phyloP scores from a whole-genome alignment of 164 flowering plant genomes.

The Euptelea pleiosperma region DNA sequence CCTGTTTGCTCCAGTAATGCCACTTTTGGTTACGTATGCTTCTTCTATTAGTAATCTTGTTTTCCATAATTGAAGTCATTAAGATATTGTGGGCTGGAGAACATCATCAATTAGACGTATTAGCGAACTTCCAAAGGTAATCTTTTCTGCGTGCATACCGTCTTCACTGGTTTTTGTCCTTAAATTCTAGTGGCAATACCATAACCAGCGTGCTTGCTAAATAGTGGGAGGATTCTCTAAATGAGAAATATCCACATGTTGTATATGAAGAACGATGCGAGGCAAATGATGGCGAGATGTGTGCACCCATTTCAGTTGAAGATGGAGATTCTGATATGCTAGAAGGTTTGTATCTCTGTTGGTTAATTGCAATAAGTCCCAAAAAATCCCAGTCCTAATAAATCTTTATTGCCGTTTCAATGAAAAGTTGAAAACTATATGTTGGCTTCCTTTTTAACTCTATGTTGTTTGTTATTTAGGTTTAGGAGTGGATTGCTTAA shows the following conservation, averaged over 20 bases:
- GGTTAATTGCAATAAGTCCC: no score
- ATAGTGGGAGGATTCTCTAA: slow-evolving; percentile 78
- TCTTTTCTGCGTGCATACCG: slow-evolving; percentile 3
- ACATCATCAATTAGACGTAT: slow-evolving; percentile 87
- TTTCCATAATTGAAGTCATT: slow-evolving; percentile 28
- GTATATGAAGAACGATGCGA: slow-evolving; percentile 78
- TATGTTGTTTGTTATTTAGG: no score
- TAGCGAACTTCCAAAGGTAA: slow-evolving; percentile 86
- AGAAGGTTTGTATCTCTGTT: slow-evolving; percentile 60
- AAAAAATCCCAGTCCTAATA: no score
- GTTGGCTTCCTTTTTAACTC: no score
- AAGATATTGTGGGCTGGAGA: slow-evolving; percentile 98
- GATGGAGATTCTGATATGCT: slow-evolving; percentile 46
- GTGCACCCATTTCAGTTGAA: slow-evolving; percentile 27
- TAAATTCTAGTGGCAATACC: background rate
- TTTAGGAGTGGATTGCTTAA: no score
- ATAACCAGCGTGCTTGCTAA: slow-evolving; percentile 11
- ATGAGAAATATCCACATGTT: slow-evolving; percentile 88
- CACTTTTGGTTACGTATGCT: slow-evolving; percentile 8
- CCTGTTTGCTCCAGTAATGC: slow-evolving; percentile 28
- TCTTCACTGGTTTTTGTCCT: background rate
- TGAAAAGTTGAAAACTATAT: no score
- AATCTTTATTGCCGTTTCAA: no score
- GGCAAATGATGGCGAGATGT: slow-evolving; percentile 42
- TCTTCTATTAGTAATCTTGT: slow-evolving; percentile 17